These are phyloP conservation scores for Beta macrorhiza DNA, from an alignment of 179 eudicot species.

Conservation along the genomic window DNA sequence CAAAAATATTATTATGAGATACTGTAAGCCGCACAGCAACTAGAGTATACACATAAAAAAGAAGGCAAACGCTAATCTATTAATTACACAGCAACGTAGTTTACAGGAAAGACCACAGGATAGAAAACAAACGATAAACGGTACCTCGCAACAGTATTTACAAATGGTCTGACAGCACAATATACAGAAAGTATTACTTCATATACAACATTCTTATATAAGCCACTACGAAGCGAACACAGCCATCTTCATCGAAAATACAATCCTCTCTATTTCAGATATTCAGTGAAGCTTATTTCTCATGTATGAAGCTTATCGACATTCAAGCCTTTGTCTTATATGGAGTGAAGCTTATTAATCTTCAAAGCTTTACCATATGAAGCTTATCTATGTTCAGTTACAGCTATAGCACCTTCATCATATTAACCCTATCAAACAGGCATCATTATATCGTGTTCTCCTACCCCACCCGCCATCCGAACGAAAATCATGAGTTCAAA, in stretches of 20 bases:
- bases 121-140: background rate
- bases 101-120: background rate
- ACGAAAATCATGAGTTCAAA: background rate
- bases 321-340: too few relatives aligned
- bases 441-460: background rate
- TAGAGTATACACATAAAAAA: background rate
- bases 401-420: background rate
- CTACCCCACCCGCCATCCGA: background rate
- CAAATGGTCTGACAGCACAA: background rate
- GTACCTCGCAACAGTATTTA: background rate
- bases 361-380: background rate
- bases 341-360: background rate
- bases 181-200: background rate
- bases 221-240: background rate
- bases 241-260: background rate
- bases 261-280: background rate
- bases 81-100: background rate
- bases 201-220: background rate
- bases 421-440: background rate
- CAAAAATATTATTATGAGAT: background rate
- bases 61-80: too few relatives aligned
- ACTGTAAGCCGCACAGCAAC: background rate
- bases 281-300: background rate
- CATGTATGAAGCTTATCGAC: too few relatives aligned
- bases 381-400: conserved; percentile 1